Evolutionary conservation across 2,329 filamentous ascomycete species (phyloP).

Genomic region (Cucurbitaria berberidis): DNA sequence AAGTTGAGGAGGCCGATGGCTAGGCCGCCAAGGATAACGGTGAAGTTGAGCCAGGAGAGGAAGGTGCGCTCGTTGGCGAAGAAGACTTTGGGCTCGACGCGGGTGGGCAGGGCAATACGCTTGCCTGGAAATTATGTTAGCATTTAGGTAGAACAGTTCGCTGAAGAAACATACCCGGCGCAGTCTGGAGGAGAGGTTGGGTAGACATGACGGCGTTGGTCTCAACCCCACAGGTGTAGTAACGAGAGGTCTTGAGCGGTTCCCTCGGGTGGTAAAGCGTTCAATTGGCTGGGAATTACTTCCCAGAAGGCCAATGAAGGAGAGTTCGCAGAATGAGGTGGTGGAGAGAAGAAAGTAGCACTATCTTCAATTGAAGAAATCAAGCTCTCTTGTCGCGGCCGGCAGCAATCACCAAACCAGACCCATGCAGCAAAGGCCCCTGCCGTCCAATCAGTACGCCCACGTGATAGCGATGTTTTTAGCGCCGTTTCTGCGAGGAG

Average conservation of each 20-base stretch:
- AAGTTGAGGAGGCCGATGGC: constrained; percentile 98
- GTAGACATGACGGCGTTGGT: constrained; percentile 74
- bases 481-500: neutral
- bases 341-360: constrained; percentile 5
- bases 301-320: constrained; percentile 3
- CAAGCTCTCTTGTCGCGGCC: neutral
- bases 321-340: constrained; percentile 1
- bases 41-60: constrained; percentile 99
- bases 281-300: constrained; percentile 13
- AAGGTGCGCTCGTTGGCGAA: constrained; percentile 99
- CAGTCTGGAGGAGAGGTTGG: constrained; percentile 93
- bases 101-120: constrained; percentile 95
- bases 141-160: neutral
- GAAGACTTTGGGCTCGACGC: constrained; percentile 99
- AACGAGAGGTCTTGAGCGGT: constrained; percentile 11
- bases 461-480: constrained; percentile 30
- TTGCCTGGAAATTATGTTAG: constrained; percentile 70
- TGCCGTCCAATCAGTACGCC: constrained; percentile 32
- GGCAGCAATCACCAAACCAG: constrained; percentile 11
- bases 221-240: constrained; percentile 18
- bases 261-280: constrained; percentile 1
- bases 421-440: constrained; percentile 8
- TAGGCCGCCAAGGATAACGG: constrained; percentile 94
- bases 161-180: constrained; percentile 86
- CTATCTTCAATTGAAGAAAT: constrained; percentile 12